A percentile compares a stretch with the other conserved stretches of the same genome.
Conservation (phyloP, 495 filamentous ascomycete species). For the Podospora didyma region DNA sequence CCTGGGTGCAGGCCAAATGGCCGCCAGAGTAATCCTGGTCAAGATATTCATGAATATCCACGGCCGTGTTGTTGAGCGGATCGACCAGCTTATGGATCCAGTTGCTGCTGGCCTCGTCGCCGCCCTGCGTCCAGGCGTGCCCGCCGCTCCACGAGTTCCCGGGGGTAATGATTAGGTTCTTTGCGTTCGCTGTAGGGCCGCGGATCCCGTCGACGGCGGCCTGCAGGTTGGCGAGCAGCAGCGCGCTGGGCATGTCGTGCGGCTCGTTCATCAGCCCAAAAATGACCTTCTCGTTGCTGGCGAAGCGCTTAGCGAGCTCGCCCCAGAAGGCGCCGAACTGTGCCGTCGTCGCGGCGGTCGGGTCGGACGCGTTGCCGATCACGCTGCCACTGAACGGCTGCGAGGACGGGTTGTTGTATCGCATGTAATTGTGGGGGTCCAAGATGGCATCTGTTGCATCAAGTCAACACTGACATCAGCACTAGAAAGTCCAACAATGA, state of each 20-base stretch:
- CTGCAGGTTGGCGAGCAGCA: slow-evolving; percentile 47
- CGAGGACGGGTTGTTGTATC: slow-evolving; percentile 49
- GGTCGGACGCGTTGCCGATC: slow-evolving; percentile 45
- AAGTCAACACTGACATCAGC: too few relatives aligned
- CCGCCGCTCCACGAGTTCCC: slow-evolving; percentile 49
- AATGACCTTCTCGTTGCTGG: slow-evolving; percentile 47
- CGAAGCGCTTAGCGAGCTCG: slow-evolving; percentile 46
- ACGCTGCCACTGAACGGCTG: slow-evolving; percentile 48
- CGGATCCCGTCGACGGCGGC: slow-evolving; percentile 49
- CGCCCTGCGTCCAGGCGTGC: slow-evolving; percentile 45
- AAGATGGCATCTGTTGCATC: slow-evolving; percentile 36
- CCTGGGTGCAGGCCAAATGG: slow-evolving; percentile 36
- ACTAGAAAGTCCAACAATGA: too few relatives aligned
- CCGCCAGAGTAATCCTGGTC: slow-evolving; percentile 46
- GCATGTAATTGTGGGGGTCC: slow-evolving; percentile 56
- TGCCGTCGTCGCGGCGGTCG: slow-evolving; percentile 39
- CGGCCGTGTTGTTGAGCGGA: slow-evolving; percentile 43
- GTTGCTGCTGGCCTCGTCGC: slow-evolving; percentile 36
- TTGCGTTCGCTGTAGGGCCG: slow-evolving; percentile 34
- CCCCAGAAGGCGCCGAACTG: slow-evolving; percentile 53
- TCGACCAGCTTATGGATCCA: slow-evolving; percentile 43
- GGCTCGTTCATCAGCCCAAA: slow-evolving; percentile 50
- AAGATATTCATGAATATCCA: slow-evolving; percentile 53
- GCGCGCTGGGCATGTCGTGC: slow-evolving; percentile 45
- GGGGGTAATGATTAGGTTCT: slow-evolving; percentile 45